Evolutionary conservation across 2,329 filamentous ascomycete genomes (phyloP), one percentile per base, ranked within the genome.

Genomic region (Penicillium sp.): DNA sequence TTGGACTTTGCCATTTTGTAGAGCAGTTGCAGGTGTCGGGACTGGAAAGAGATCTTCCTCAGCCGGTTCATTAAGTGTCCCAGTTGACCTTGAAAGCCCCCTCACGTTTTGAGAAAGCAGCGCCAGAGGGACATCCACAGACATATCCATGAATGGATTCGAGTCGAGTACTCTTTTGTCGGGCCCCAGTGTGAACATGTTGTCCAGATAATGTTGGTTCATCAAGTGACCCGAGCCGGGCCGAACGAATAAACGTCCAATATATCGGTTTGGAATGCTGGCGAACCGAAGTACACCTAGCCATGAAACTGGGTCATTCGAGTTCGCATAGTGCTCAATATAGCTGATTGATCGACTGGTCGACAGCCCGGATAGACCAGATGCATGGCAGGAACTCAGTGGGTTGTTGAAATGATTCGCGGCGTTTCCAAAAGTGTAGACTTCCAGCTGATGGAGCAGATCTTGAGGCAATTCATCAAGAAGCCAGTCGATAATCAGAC

Each of bases 391-490:
- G 78, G 26, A 76, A 55, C 81, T 77, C 0, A 29, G 48, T 4
- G 86, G 87, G 54, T 89, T 88, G 66, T 90, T 90, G 72, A 89
- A 90, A 65, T 90, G 86, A 59, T 88, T 88, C 0, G 87, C 84
- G 0, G 86, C 86, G 48, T 81, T 85, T 27, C 85, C 87, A 63
- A 91, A 91, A 0, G 86, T 90, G 66, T 77, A 78, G 9, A 91
- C 79, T 66, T 91, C 86, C 0, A 90, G 75, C 57, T 88, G 86
- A 2, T 74, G 67, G 5, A 89, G 71, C 3, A 84, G 69, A 52
- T 84, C 77, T 48, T 83, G 80, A 0, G 84, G 79, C 9, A 88
- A 68, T 61, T 90, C 86, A 53, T 84, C 81, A 1, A 90, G 73
- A 2, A 91, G 75, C 84, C 86, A 88, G 68, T 93, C 87, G 5